These are phyloP conservation scores for Coleophoma crateriformis DNA, from an alignment of 2,329 filamentous ascomycete genomes.

Conservation along the genomic window DNA sequence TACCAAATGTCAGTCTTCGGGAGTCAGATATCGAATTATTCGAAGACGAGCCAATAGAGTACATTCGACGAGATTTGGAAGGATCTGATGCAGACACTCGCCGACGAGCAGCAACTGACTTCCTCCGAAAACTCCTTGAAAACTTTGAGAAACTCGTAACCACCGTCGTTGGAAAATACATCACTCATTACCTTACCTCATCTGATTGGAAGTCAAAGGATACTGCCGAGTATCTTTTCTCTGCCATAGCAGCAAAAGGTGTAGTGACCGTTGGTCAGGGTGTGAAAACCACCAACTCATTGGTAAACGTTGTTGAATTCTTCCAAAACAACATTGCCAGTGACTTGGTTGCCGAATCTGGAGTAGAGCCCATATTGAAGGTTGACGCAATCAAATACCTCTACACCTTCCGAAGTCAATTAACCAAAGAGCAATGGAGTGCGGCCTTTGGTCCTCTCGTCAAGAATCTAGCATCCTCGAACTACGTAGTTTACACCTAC, in stretches of 20 bases:
- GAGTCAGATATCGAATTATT: conserved; percentile 95
- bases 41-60: conserved; percentile 98
- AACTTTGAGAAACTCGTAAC: conserved; percentile 85
- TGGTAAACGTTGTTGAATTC: conserved; percentile 87
- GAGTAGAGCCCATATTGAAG: conserved; percentile 79
- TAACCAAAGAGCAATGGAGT: conserved; percentile 89
- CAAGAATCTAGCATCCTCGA: conserved; percentile 80
- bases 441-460: conserved; percentile 85
- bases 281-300: conserved; percentile 82
- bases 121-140: conserved; percentile 81
- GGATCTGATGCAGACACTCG: conserved; percentile 94
- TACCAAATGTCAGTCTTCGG: conserved; percentile 86
- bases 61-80: conserved; percentile 90
- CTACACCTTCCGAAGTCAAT: conserved; percentile 92
- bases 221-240: conserved; percentile 94
- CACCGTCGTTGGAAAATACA: conserved; percentile 79
- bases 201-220: conserved; percentile 98
- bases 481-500: conserved; percentile 98
- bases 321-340: conserved; percentile 88
- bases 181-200: conserved; percentile 73
- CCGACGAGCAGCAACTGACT: conserved; percentile 88
- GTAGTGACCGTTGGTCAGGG: conserved; percentile 81
- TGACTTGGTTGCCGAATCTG: conserved; percentile 70
- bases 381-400: conserved; percentile 98
- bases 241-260: conserved; percentile 90